Base-by-base conservation (phyloP, 164 flowering plant species). In the Vitis rupestris region DNA sequence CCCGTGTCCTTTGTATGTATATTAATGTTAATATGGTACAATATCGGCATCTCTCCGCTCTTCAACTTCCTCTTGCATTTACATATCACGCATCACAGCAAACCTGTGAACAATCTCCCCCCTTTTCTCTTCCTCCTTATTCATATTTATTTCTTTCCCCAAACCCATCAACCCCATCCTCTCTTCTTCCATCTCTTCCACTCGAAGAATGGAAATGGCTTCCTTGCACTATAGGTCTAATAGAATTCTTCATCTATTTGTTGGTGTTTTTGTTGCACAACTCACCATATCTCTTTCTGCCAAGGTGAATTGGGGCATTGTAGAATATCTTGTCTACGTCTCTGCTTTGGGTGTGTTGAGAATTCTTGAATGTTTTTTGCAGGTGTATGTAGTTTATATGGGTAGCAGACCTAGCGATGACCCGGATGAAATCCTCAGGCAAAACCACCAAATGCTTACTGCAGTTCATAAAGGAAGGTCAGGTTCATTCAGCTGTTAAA, bases 331-430 rank as follows among this genome's bases (percentile, higher is more conserved):
- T 65, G 13, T 6, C 9, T 7, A 37, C 13, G 6, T 55, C 37
- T 9, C 44, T 23, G 15, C 15, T 50, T n/a, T 11, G 52, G 62
- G 30, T 14, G n/a, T 19, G 19, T 72, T 7, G 8, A 6, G 12
- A 19, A 19, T 17, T 72, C 19, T 37, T 37, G 44, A 37, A 3
- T 6, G 44, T 3, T 15, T 10, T 70, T 52, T 77, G 67, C 80
- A 90, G 97, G 82, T 81, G 30, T 85, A 85, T 83, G 86, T 88
- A 50, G 97, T 90, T 56, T 90, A 90, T 71, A 85, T 90, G 97
- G 97, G 97, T 27, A 78, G 82, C 71, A 79, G 50, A 59, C 78
- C 19, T 13, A 75, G 61, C 30, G 78, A 80, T 58, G 79, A 75
- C 77, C 83, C 83, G 59, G 80, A 83, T 69, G 86, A 82, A 67